phyloP scores from a whole-genome alignment of 495 filamentous ascomycete species.

The Hypoxylon fuscum region DNA sequence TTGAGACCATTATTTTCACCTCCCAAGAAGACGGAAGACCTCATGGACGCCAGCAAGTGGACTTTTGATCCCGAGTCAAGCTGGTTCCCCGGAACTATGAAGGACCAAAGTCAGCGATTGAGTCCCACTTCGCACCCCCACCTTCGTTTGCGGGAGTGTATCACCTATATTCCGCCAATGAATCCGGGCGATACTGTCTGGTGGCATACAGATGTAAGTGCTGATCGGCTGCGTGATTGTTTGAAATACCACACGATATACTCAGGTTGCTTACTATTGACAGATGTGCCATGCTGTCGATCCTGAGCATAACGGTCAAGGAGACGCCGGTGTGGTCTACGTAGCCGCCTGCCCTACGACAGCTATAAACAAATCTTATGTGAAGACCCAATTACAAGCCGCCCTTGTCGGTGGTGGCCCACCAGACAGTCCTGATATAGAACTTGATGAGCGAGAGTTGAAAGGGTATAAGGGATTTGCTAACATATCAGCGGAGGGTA shows the following conservation, averaged over 20 bases:
- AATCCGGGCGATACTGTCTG: slow-evolving; percentile 32
- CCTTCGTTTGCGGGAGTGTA: slow-evolving; percentile 18
- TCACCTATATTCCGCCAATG: slow-evolving; percentile 25
- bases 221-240: background rate
- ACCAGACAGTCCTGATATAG: slow-evolving; percentile 1
- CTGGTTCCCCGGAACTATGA: slow-evolving; percentile 33
- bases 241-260: background rate
- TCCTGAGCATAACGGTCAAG: slow-evolving; percentile 17
- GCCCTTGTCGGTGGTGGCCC: background rate
- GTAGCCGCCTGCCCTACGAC: slow-evolving; percentile 31
- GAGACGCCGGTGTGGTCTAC: slow-evolving; percentile 26
- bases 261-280: background rate
- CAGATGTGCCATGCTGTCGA: slow-evolving; percentile 37
- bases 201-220: slow-evolving; percentile 36
- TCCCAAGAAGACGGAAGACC: slow-evolving; percentile 9
- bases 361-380: slow-evolving; percentile 13
- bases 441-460: background rate
- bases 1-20: slow-evolving; percentile 28
- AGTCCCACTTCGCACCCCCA: slow-evolving; percentile 25
- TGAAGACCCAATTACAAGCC: slow-evolving; percentile 8
- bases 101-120: slow-evolving; percentile 12
- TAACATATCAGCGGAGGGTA: background rate
- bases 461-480: background rate
- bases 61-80: slow-evolving; percentile 14
- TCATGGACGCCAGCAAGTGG: slow-evolving; percentile 36